phyloP scores from a whole-genome alignment of 352 stramenopile species.

The Blastocystis sp. region DNA sequence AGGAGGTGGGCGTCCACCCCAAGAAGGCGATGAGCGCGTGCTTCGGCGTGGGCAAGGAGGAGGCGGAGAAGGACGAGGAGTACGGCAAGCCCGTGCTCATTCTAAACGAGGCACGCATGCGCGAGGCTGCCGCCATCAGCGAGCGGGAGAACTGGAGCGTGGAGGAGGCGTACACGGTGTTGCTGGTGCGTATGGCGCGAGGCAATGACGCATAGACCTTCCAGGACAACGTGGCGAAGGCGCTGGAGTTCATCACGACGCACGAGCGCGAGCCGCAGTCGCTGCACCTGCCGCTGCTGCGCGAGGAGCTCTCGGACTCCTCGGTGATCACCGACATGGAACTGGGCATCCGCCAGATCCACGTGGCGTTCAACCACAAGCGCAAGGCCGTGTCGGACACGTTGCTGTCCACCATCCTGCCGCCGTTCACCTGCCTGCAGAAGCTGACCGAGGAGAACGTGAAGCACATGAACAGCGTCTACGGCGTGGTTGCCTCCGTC shows the following conservation, averaged over 20 bases:
- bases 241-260: not conserved
- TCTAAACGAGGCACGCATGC: constrained; percentile 53
- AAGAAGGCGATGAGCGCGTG: not conserved
- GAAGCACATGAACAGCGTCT: constrained; percentile 5
- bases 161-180: constrained; percentile 41
- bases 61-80: constrained; percentile 32
- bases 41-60: constrained; percentile 39
- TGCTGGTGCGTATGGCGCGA: not conserved
- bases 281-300: not conserved
- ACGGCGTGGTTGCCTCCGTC: constrained; percentile 44
- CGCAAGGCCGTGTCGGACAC: not conserved
- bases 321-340: constrained; percentile 50
- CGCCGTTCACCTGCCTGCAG: constrained; percentile 38
- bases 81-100: constrained; percentile 26
- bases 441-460: not conserved
- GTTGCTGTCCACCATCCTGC: constrained; percentile 26
- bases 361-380: not conserved
- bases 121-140: not conserved
- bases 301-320: not conserved
- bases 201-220: constrained; percentile 1
- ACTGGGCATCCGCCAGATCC: constrained; percentile 13
- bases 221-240: constrained; percentile 11
- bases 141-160: not conserved
- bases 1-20: not conserved
- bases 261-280: not conserved